These are phyloP conservation scores for Phytophthora colocasiae DNA, from an alignment of 352 stramenopile genomes.

Conservation along the genomic window DNA sequence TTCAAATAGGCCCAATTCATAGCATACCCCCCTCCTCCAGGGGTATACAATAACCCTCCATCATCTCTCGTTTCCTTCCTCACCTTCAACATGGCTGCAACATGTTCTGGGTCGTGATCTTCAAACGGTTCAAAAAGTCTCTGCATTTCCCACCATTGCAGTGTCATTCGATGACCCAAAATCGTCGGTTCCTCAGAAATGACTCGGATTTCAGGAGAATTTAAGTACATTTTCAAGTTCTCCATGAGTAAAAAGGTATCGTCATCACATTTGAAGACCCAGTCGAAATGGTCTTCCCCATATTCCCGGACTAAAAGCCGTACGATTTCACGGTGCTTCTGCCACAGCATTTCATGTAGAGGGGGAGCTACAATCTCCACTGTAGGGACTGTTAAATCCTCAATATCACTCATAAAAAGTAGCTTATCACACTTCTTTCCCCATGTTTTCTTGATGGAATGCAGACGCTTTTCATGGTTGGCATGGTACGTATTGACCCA, in stretches of 20 bases:
- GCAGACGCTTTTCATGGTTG: conserved; percentile 71
- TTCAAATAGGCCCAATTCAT: conserved; percentile 88
- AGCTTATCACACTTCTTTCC: conserved; percentile 85
- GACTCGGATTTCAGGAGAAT: conserved; percentile 50
- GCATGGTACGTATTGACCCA: conserved; percentile 88
- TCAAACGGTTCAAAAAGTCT: conserved; percentile 72
- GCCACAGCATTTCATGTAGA: conserved; percentile 81
- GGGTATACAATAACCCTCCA: conserved; percentile 84
- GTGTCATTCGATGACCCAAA: conserved; percentile 87
- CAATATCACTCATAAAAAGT: conserved; percentile 88
- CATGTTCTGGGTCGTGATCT: conserved; percentile 65
- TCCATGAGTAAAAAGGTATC: conserved; percentile 89
- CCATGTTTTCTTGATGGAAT: conserved; percentile 81
- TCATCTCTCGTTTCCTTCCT: conserved; percentile 53
- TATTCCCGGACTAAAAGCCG: conserved; percentile 75
- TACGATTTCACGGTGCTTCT: conserved; percentile 87
- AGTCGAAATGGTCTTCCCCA: conserved; percentile 73
- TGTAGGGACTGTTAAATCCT: conserved; percentile 68
- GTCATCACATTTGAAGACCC: conserved; percentile 91
- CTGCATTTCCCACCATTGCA: conserved; percentile 89
- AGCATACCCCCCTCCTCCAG: conserved; percentile 79
- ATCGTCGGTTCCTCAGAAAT: conserved; percentile 55
- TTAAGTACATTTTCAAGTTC: conserved; percentile 82
- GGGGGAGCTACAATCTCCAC: conserved; percentile 71
- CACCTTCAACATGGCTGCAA: conserved; percentile 58